A percentile compares a stretch with the other conserved stretches of the same genome.
Conservation (phyloP, 176 grass and related monocot genomes). For the Aegilops bicornis region DNA sequence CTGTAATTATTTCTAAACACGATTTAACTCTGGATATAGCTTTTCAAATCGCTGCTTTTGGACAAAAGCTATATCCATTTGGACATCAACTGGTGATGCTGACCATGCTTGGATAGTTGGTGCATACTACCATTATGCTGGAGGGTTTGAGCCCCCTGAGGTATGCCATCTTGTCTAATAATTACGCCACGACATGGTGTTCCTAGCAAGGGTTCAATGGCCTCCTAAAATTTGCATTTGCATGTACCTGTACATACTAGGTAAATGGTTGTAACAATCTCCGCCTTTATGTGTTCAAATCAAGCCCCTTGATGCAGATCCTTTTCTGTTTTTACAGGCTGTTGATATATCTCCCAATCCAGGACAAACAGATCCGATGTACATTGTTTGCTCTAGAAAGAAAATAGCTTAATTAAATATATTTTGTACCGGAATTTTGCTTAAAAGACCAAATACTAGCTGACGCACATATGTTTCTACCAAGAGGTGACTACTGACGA, state of each 20-base stretch:
- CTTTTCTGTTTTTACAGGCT: slow-evolving; percentile 45
- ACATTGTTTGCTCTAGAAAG: slow-evolving; percentile 77
- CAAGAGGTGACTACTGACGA: background rate
- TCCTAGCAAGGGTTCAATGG: background rate
- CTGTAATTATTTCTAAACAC: background rate
- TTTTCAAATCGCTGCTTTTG: slow-evolving; percentile 96
- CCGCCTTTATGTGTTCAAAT: background rate
- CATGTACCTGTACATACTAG: background rate
- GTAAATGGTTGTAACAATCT: background rate
- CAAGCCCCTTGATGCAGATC: background rate
- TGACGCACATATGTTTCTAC: background rate
- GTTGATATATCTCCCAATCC: slow-evolving; percentile 91
- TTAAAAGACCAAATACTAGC: background rate
- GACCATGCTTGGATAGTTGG: slow-evolving; percentile 97
- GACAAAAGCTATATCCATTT: slow-evolving; percentile 97
- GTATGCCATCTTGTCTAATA: slow-evolving; percentile 33
- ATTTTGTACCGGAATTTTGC: background rate
- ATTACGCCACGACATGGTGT: background rate
- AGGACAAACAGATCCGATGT: slow-evolving; percentile 87
- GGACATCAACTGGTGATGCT: slow-evolving; percentile 92
- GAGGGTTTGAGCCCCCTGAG: slow-evolving; percentile 78
- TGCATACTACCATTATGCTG: slow-evolving; percentile 86
- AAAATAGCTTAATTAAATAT: slow-evolving; percentile 15
- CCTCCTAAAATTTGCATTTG: background rate
- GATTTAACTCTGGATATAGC: slow-evolving; percentile 34